These are phyloP conservation scores for Eimeria acervulina DNA, from an alignment of 169 alveolate genomes.

Conservation along the genomic window DNA sequence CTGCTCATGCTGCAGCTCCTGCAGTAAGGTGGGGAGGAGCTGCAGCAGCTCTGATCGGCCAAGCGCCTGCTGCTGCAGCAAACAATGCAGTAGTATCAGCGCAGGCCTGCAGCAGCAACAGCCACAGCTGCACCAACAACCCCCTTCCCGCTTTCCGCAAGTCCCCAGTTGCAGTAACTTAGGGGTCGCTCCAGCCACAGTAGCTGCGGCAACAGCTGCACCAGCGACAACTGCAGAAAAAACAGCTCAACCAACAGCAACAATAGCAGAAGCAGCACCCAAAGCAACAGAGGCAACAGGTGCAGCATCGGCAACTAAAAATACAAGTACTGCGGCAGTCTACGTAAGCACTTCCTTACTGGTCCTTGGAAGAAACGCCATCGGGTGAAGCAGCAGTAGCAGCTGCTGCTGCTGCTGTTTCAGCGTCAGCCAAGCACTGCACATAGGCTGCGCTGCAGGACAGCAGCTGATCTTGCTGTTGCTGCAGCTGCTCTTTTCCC, in stretches of 20 bases:
- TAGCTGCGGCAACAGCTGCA: neutral
- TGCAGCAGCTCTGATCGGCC: slow-evolving; percentile 21
- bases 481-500: neutral
- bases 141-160: neutral
- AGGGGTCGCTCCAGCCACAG: neutral
- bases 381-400: slow-evolving; percentile 11
- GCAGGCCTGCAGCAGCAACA: slow-evolving; percentile 59
- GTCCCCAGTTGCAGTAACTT: neutral
- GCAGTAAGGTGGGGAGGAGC: slow-evolving; percentile 65
- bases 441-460: slow-evolving; percentile 50
- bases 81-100: slow-evolving; percentile 47
- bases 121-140: neutral
- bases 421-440: slow-evolving; percentile 48
- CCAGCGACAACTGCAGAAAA: neutral
- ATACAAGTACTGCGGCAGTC: neutral
- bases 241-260: neutral
- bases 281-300: neutral
- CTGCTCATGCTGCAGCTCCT: slow-evolving; percentile 43
- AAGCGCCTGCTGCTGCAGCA: slow-evolving; percentile 74
- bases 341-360: neutral
- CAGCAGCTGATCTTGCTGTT: slow-evolving; percentile 45
- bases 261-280: neutral
- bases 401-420: slow-evolving; percentile 65
- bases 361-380: neutral
- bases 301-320: slow-evolving; percentile 27